Percentiles rank a stretch among this genome's conserved stretches.
Conservation (phyloP, 1,139 yeast genomes). For the Lodderomyces pseudojiufengensis region DNA sequence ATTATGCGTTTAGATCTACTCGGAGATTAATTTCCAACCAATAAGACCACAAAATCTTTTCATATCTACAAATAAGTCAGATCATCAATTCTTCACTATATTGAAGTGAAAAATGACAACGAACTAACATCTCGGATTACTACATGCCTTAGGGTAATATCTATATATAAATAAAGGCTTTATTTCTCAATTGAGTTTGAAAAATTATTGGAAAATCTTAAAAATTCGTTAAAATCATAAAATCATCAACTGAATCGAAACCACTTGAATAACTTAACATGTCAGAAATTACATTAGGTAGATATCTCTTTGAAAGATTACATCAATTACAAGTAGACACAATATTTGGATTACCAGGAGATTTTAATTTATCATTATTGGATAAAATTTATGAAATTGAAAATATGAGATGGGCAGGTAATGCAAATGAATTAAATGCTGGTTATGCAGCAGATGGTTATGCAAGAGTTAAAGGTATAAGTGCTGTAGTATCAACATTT, state of each 20-base stretch:
- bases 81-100: neutral
- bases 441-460: slow-evolving; percentile 46
- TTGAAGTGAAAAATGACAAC: neutral
- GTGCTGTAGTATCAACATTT: slow-evolving; percentile 39
- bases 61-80: neutral
- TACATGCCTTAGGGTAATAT: neutral
- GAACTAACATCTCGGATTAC: neutral
- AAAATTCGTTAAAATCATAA: too few species aligned
- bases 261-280: too few species aligned
- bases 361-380: slow-evolving; percentile 36
- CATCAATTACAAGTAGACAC: slow-evolving; percentile 40
- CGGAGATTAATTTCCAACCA: slow-evolving; percentile 3
- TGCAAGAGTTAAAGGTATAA: slow-evolving; percentile 36
- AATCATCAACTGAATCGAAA: too few species aligned
- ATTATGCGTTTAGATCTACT: slow-evolving; percentile 1
- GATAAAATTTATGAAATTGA: slow-evolving; percentile 37
- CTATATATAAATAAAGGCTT: neutral
- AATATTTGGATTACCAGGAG: slow-evolving; percentile 45
- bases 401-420: slow-evolving; percentile 43
- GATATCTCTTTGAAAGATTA: slow-evolving; percentile 43
- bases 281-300: slow-evolving; percentile 42
- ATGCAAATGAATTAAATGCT: slow-evolving; percentile 43
- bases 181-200: neutral
- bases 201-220: too few species aligned
- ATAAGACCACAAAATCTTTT: neutral